Base-by-base conservation (phyloP, 2,329 filamentous ascomycete genomes). In the Verticillium klebahnii region DNA sequence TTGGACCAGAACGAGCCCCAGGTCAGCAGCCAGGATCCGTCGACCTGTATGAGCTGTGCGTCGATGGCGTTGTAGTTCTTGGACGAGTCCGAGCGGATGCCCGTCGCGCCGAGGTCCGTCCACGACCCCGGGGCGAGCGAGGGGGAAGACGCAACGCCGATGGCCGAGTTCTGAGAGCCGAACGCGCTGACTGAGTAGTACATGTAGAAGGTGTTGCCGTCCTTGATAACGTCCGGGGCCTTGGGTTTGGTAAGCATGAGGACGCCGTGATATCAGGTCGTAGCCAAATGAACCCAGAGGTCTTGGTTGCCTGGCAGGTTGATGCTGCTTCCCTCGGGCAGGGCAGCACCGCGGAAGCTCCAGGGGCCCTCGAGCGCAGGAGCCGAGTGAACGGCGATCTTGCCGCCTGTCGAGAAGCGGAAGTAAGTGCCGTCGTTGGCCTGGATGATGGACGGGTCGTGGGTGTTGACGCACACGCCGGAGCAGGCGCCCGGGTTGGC, bases 1-100 rank as follows among this genome's bases (percentile, higher is more conserved):
- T 87, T 83, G 7, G 75, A 72, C 87, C 87, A 92, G 79, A 89
- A 91, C 14, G 85, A 89, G 29, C 88, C 89, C 65, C 90, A 91
- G 63, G 79, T 85, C 70, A 88, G 73, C 66, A 81, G 82, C 2
- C 66, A 65, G 15, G 62, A 71, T 9, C 72, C 73, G 39, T 73
- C 74, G 25, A 29, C 54, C 2, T 72, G 76, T 63, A 86, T 72
- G 2, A 87, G 70, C 64, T 83, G 85, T 2, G 77, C 73, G 67
- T 88, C 89, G 67, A 92, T 87, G 54, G 83, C 82, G 67, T 87
- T 87, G 73, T 85, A 87, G 5, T 72, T 60, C 62, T 78, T 80
- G 23, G 59, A 60, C 25, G 72, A 66, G 23, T 71, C 62, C 58
- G 83, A 78, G 19, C 72, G 76, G 62, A 89, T 74, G 11, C 86